Conservation (phyloP, 176 grass and related monocot species). For the Melocanna baccifera region DNA sequence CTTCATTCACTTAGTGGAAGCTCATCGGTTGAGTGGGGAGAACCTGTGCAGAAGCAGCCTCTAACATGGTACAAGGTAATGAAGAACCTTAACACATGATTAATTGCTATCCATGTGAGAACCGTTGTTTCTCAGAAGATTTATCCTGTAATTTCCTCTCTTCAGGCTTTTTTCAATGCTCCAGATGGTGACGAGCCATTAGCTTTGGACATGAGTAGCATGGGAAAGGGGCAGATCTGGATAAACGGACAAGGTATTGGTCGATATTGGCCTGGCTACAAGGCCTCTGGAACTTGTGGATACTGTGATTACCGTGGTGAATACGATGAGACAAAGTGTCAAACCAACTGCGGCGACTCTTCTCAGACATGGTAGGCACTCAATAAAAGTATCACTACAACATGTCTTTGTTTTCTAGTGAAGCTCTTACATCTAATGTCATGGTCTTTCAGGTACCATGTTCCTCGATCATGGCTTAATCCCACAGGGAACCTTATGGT, state of each 20-base stretch:
- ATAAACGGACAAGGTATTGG: conserved; percentile 92
- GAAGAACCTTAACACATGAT: neutral
- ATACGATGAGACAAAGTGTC: conserved; percentile 82
- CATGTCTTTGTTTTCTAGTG: neutral
- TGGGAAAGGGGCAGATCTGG: conserved; percentile 99
- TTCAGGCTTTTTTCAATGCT: conserved; percentile 86
- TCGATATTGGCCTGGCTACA: conserved; percentile 89
- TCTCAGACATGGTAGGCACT: conserved; percentile 83
- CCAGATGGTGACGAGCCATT: conserved; percentile 88
- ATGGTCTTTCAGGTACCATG: conserved; percentile 73
- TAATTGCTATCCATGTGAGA: neutral
- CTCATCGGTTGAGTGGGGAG: conserved; percentile 85
- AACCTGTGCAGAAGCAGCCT: conserved; percentile 73
- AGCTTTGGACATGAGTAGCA: conserved; percentile 91
- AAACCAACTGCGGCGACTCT: conserved; percentile 87
- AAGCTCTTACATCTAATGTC: conserved; percentile 16
- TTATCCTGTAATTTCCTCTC: neutral
- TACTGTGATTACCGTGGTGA: conserved; percentile 76
- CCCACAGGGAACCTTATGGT: conserved; percentile 90
- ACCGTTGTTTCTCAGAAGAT: neutral
- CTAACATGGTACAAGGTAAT: conserved; percentile 95
- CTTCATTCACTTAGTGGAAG: conserved; percentile 86
- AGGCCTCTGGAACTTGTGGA: conserved; percentile 62
- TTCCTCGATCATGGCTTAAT: conserved; percentile 93
- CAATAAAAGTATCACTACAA: neutral